Evolutionary conservation across 495 filamentous ascomycete species (phyloP).

Genomic region (Penicillium tannophilum): DNA sequence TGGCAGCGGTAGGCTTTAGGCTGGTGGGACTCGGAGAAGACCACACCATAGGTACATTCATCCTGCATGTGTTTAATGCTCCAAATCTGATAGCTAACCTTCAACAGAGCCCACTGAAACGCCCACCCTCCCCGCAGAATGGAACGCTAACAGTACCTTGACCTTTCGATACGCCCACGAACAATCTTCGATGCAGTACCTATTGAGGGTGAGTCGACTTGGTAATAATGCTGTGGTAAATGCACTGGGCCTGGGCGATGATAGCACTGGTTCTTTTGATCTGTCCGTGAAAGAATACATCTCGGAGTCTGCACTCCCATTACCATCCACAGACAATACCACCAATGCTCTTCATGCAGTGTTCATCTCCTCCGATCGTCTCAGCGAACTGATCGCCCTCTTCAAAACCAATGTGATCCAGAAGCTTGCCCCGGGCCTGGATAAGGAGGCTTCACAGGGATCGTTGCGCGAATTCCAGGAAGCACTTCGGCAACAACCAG

Average conservation of each 20-base stretch:
- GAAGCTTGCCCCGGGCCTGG: conserved; percentile 70
- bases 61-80: background rate
- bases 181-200: conserved; percentile 85
- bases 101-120: conserved; percentile 52
- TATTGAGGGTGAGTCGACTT: conserved; percentile 79
- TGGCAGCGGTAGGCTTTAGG: conserved; percentile 78
- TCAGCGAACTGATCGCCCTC: conserved; percentile 65
- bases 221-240: conserved; percentile 82
- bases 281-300: conserved; percentile 75
- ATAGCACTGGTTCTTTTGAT: conserved; percentile 78
- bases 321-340: conserved; percentile 42
- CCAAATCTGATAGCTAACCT: conserved; percentile 10
- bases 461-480: conserved; percentile 23
- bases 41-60: conserved; percentile 59
- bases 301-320: conserved; percentile 60
- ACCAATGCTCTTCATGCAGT: conserved; percentile 58
- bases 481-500: conserved; percentile 28
- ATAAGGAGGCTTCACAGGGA: conserved; percentile 77
- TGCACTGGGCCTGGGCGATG: conserved; percentile 75
- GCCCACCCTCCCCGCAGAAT: conserved; percentile 68
- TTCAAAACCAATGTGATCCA: conserved; percentile 80
- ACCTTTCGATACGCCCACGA: conserved; percentile 86
- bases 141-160: conserved; percentile 72
- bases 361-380: conserved; percentile 71
- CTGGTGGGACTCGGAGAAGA: conserved; percentile 84